phyloP scores from a whole-genome alignment of 345 rosid species.

The Atalantia buxifolia region DNA sequence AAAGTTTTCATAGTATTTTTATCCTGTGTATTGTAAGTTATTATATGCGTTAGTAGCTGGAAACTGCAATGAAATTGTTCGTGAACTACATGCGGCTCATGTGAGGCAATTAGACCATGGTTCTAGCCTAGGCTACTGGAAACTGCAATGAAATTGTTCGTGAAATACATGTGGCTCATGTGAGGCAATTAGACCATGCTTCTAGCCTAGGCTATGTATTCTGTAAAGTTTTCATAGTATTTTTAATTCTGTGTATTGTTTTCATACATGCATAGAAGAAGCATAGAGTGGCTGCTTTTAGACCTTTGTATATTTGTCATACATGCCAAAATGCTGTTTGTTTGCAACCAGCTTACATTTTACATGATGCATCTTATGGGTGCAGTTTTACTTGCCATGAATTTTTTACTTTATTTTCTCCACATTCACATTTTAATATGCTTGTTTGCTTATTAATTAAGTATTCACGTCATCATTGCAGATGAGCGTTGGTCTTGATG shows the following conservation, averaged over 20 bases:
- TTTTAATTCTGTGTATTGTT: neutral
- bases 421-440: neutral
- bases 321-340: neutral
- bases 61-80: neutral
- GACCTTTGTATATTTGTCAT: neutral
- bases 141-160: neutral
- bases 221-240: neutral
- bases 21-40: neutral
- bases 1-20: neutral
- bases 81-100: neutral
- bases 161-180: neutral
- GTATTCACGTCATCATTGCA: conserved; percentile 24
- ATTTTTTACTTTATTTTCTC: neutral
- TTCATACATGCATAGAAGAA: neutral
- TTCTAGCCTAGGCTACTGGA: neutral
- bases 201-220: neutral
- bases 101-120: neutral
- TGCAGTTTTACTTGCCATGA: neutral
- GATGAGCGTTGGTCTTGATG: conserved; percentile 79
- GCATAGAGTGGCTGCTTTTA: neutral
- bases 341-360: neutral
- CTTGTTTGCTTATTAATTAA: neutral
- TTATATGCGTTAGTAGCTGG: neutral
- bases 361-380: neutral
- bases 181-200: neutral